Percentiles rank a stretch among this genome's conserved stretches.
These are phyloP conservation scores for Polychaeton citri DNA, from an alignment of 2,329 filamentous ascomycete genomes.

Conservation along the genomic window DNA sequence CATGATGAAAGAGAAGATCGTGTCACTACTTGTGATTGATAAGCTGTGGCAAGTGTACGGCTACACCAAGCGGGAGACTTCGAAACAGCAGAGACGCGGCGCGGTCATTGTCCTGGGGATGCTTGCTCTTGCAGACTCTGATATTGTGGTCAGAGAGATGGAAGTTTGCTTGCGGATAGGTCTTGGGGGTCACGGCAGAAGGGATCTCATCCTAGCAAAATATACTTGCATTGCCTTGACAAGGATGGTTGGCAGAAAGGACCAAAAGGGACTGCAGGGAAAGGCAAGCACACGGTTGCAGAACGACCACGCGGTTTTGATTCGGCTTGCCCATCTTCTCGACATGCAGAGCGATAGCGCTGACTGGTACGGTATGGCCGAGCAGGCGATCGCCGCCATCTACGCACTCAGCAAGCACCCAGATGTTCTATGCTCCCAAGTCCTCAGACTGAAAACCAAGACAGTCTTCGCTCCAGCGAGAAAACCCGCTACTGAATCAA, in stretches of 20 bases:
- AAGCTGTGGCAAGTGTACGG: conserved; percentile 98
- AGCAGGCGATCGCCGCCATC: conserved; percentile 91
- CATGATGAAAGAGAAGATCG: conserved; percentile 90
- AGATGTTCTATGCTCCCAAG: conserved; percentile 81
- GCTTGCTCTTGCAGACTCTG: conserved; percentile 82
- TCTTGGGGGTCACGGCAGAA: conserved; percentile 63
- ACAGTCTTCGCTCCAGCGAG: conserved; percentile 52
- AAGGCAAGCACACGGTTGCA: conserved; percentile 61
- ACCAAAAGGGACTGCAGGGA: conserved; percentile 56
- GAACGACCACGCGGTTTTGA: conserved; percentile 82
- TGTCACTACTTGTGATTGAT: conserved; percentile 71
- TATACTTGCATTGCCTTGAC: conserved; percentile 90
- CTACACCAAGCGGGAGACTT: conserved; percentile 85
- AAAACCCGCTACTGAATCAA: conserved; percentile 3
- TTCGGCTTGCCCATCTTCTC: conserved; percentile 67
- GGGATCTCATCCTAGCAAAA: conserved; percentile 78
- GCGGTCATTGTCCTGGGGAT: conserved; percentile 95
- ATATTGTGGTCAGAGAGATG: conserved; percentile 89
- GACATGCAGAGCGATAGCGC: conserved; percentile 81
- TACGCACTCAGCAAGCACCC: conserved; percentile 90
- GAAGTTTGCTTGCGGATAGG: conserved; percentile 88
- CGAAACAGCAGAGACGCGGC: conserved; percentile 75
- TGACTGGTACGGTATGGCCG: conserved; percentile 86
- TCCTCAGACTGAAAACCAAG: conserved; percentile 75
- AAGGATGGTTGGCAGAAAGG: conserved; percentile 74